phyloP scores from a whole-genome alignment of 192 early-diverging fungal genomes.

The Entomortierella chlamydospora region DNA sequence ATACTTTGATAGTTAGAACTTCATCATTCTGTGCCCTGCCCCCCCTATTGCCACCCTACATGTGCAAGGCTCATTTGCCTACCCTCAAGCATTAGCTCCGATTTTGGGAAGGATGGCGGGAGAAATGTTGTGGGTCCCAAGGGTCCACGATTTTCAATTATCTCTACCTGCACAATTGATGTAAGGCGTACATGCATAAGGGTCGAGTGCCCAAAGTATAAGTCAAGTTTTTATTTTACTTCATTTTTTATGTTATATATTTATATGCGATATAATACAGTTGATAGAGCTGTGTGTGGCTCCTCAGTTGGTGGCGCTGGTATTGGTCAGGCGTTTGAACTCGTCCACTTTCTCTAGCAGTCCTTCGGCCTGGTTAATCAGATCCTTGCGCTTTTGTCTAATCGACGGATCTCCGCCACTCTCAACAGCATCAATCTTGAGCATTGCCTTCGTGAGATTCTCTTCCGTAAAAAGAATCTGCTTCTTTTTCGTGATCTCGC shows the following conservation, averaged over 20 bases:
- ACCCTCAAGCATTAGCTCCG: not conserved
- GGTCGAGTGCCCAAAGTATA: too few species aligned
- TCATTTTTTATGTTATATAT: too few species aligned
- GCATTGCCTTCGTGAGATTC: conserved; percentile 50
- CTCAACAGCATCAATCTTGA: conserved; percentile 40
- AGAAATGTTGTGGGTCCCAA: too few species aligned
- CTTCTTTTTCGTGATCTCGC: conserved; percentile 21
- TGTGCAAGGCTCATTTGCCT: not conserved
- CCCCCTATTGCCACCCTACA: not conserved
- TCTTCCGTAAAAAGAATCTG: conserved; percentile 39
- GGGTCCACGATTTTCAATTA: too few species aligned
- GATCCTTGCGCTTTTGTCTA: conserved; percentile 33
- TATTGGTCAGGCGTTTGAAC: conserved; percentile 29
- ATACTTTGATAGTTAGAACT: not conserved
- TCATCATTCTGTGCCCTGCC: not conserved
- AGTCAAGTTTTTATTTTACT: too few species aligned
- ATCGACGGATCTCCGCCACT: conserved; percentile 33
- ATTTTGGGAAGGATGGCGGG: too few species aligned
- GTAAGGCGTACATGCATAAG: too few species aligned
- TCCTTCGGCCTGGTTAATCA: conserved; percentile 18
- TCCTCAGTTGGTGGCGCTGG: conserved; percentile 1
- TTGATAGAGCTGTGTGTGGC: not conserved
- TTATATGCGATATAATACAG: not conserved
- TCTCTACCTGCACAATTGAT: too few species aligned
- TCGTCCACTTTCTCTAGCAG: conserved; percentile 36